Base-by-base conservation (phyloP, 352 stramenopile species). In the Phytophthora meadii region DNA sequence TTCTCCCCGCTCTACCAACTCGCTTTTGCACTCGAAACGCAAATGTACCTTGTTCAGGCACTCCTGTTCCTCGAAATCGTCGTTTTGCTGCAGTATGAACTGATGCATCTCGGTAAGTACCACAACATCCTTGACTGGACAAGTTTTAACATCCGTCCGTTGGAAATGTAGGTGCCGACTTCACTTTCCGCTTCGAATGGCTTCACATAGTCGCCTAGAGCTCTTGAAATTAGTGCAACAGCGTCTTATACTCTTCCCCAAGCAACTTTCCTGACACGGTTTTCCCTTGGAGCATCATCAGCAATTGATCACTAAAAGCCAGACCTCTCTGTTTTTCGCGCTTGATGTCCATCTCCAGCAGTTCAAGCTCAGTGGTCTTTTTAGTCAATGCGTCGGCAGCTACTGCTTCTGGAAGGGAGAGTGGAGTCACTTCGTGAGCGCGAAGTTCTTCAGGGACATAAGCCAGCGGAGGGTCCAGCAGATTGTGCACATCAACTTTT, bases 221-320 rank as follows among this genome's bases (percentile, higher is more conserved):
- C 9, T 54, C 32, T 28, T 25, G 57, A 47, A 53, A 53, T 63
- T 10, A 32, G 6, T 68, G 50, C 46, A 81, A 48, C 17, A 74
- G 30, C 2, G 56, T 30, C n/a, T 39, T 54, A 56, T 83, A 89
- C 41, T 89, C 77, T 32, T 86, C 81, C 17, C 75, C 62, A 3
- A 89, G 57, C 6, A 66, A 57, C 42, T 79, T 82, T 5, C 81
- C 81, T 15, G 81, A 84, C 44, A 84, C 58, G 8, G 78, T 84
- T 58, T 80, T 81, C 47, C 81, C 77, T 51, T 86, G 83, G 17
- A 92, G 71, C 66, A 84, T 80, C 61, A 69, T 68, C 41, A 92
- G 53, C 24, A 92, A 66, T 51, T 87, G 70, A 25, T 81, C 53
- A 34, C 81, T 67, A 39, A 92, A 92, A 3, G 65, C 73, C 3